phyloP scores from a whole-genome alignment of 306 rosid genomes.

The Cucurbita pepo region DNA sequence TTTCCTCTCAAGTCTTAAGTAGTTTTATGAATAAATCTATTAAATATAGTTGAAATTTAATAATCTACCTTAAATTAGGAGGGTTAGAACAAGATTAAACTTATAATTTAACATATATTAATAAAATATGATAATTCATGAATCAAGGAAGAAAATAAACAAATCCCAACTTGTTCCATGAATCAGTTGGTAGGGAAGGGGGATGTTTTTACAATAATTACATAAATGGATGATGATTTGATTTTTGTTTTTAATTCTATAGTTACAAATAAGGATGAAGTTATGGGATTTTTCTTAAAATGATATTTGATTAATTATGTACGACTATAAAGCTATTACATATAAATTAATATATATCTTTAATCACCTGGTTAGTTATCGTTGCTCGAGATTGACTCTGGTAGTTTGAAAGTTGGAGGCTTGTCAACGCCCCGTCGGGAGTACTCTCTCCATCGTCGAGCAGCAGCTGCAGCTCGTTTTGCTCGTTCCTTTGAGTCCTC shows the following conservation, averaged over 20 bases:
- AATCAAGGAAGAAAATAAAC: too few relatives aligned
- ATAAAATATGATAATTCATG: too few relatives aligned
- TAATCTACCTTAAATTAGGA: too few relatives aligned
- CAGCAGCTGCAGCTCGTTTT: conserved; percentile 70
- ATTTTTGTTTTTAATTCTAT: not conserved
- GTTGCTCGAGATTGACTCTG: conserved; percentile 36
- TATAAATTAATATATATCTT: not conserved
- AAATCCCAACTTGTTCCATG: not conserved
- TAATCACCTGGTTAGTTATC: conserved; percentile 23
- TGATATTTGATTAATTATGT: not conserved
- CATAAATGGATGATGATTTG: not conserved
- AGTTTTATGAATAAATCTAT: too few relatives aligned
- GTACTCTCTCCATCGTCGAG: conserved; percentile 95
- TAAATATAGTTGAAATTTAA: too few relatives aligned
- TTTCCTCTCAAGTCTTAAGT: too few relatives aligned
- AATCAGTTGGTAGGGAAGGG: not conserved
- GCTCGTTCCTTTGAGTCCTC: conserved; percentile 63
- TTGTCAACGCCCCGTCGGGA: conserved; percentile 74
- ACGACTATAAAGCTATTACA: not conserved
- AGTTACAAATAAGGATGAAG: not conserved
- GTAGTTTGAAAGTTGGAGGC: conserved; percentile 77
- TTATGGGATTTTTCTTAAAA: not conserved
- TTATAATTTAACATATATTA: too few relatives aligned
- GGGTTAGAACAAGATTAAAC: too few relatives aligned
- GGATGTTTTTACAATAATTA: not conserved